These are phyloP conservation scores for Hypericum perforatum DNA, from an alignment of 345 rosid species.

Conservation along the genomic window DNA sequence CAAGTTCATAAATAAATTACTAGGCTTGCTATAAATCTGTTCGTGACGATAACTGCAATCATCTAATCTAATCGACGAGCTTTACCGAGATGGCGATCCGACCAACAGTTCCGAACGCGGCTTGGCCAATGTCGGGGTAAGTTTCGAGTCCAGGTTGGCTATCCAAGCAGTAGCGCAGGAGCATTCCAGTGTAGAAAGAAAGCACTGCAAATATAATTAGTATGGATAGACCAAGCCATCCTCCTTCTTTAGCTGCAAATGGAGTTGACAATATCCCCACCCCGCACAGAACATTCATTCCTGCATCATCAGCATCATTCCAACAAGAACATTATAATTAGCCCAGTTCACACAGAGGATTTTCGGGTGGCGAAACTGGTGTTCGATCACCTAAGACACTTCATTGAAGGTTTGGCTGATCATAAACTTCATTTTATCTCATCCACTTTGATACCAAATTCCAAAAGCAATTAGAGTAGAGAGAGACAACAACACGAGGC, in stretches of 20 bases:
- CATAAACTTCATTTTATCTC: too few species aligned
- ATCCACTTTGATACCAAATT: too few species aligned
- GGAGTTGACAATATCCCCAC: constrained; percentile 92
- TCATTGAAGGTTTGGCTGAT: too few species aligned
- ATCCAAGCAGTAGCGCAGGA: constrained; percentile 74
- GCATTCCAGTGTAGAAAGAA: constrained; percentile 84
- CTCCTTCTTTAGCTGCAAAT: constrained; percentile 87
- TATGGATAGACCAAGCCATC: constrained; percentile 69
- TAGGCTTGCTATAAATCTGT: too few species aligned
- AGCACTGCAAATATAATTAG: constrained; percentile 53
- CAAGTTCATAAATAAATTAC: too few species aligned
- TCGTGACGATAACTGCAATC: too few species aligned
- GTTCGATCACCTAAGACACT: too few species aligned
- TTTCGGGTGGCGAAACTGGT: too few species aligned
- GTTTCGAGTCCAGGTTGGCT: constrained; percentile 80
- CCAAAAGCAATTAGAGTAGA: too few species aligned
- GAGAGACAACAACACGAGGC: too few species aligned
- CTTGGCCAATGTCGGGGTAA: constrained; percentile 93
- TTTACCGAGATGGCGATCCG: constrained; percentile 68
- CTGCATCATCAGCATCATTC: constrained; percentile 22
- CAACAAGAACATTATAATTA: not conserved
- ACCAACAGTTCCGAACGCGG: constrained; percentile 73
- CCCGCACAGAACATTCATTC: constrained; percentile 89
- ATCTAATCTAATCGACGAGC: too few species aligned
- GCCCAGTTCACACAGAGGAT: too few species aligned